These are phyloP conservation scores for Candida glucosophila DNA, from an alignment of 1,139 yeast genomes.

Conservation along the genomic window DNA sequence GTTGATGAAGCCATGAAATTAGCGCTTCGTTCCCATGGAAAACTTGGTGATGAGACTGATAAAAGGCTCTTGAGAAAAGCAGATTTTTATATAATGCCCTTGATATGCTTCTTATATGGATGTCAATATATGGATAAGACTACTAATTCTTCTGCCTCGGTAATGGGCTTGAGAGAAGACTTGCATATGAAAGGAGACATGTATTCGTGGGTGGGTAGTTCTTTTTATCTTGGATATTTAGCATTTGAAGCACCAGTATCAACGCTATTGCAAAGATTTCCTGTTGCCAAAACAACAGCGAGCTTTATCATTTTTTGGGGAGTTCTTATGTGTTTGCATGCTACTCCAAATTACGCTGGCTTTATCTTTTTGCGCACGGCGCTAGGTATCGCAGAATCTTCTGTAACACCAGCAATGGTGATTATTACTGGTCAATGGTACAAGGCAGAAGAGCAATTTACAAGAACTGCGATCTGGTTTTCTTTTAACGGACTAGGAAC, in stretches of 20 bases:
- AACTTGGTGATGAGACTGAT: constrained; percentile 1
- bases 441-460: constrained; percentile 16
- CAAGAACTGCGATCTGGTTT: constrained; percentile 21
- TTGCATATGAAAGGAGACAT: constrained; percentile 23
- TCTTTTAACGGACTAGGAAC: constrained; percentile 24
- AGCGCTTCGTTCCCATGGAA: constrained; percentile 9
- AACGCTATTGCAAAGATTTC: constrained; percentile 26
- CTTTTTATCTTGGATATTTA: constrained; percentile 37
- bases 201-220: constrained; percentile 35
- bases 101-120: constrained; percentile 31
- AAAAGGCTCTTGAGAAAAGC: constrained; percentile 11
- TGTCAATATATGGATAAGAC: constrained; percentile 39
- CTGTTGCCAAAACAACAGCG: constrained; percentile 32
- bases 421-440: constrained; percentile 33
- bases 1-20: constrained; percentile 28
- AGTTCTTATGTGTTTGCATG: constrained; percentile 23
- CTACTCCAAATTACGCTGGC: constrained; percentile 27
- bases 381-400: constrained; percentile 39
- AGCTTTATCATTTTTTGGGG: constrained; percentile 35
- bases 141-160: constrained; percentile 38
- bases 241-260: constrained; percentile 39
- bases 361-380: constrained; percentile 34
- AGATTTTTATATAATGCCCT: constrained; percentile 22
- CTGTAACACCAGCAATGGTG: constrained; percentile 49
- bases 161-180: constrained; percentile 39